Conservation (phyloP, 108 stramenopile genomes). For the Bacterosira constricta region DNA sequence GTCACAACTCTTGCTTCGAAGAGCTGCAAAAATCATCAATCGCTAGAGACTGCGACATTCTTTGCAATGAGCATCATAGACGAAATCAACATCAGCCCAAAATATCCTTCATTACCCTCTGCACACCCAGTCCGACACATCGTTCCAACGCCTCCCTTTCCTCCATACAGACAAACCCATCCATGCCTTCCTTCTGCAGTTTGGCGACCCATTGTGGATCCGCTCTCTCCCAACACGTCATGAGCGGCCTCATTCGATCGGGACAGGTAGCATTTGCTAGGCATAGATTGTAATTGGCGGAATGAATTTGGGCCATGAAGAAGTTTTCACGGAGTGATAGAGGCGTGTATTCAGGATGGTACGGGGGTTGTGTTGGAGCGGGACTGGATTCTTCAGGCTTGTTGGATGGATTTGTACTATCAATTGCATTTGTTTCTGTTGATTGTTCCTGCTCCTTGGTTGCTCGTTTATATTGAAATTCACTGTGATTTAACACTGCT, state of each 20-base stretch:
- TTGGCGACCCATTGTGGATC: constrained; percentile 4
- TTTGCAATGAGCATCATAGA: no score
- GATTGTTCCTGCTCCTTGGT: not conserved
- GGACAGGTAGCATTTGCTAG: constrained; percentile 26
- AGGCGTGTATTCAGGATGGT: constrained; percentile 28
- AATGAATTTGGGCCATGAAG: constrained; percentile 13
- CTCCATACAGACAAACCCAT: constrained; percentile 22
- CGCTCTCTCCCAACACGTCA: constrained; percentile 23
- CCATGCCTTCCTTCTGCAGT: constrained; percentile 25
- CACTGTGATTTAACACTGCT: not conserved
- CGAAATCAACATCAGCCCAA: constrained; percentile 10
- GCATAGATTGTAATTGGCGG: constrained; percentile 28
- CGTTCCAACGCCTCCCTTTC: constrained; percentile 41
- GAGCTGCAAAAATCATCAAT: no score
- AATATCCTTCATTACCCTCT: constrained; percentile 29
- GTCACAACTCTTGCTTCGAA: no score
- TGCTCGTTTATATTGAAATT: constrained; percentile 29
- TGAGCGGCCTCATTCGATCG: constrained; percentile 3
- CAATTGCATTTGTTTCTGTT: not conserved
- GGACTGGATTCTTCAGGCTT: not conserved
- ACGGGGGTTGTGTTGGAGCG: constrained; percentile 2
- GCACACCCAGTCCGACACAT: constrained; percentile 34
- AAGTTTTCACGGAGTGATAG: constrained; percentile 20
- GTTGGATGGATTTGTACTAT: not conserved
- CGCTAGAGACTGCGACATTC: no score